Conservation (phyloP, 176 grass and related monocot species). For the Olyra latifolia region DNA sequence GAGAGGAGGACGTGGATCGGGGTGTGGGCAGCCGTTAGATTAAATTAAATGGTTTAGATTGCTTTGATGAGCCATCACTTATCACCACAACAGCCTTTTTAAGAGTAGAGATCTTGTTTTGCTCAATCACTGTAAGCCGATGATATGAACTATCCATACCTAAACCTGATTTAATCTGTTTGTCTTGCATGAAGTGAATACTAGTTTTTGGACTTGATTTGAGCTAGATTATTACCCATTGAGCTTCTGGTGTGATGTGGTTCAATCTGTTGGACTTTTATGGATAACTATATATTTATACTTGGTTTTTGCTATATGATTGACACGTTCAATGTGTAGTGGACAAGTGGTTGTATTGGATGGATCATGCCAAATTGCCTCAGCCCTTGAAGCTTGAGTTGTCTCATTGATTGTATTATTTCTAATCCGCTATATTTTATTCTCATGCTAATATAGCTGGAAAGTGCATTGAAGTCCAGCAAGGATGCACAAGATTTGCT, state of each 20-base stretch:
- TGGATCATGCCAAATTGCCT: background rate
- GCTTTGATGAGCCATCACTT: no score
- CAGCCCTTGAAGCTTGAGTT: background rate
- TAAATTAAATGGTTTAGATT: no score
- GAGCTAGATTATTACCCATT: background rate
- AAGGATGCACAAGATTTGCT: conserved; percentile 73
- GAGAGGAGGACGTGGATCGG: no score
- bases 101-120: no score
- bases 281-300: background rate
- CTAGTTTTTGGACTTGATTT: background rate
- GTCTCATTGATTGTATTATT: conserved; percentile 21
- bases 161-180: background rate
- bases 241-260: background rate
- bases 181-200: background rate
- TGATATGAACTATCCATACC: no score
- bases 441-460: conserved; percentile 58
- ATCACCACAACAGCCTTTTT: no score
- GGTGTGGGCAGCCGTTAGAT: no score
- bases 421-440: conserved; percentile 15
- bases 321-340: background rate
- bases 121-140: no score
- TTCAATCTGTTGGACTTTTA: background rate
- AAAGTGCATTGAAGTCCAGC: conserved; percentile 71
- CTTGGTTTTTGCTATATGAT: background rate
- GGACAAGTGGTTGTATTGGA: background rate